Evolutionary conservation across 305 asterid species (phyloP), one percentile per base, ranked within the genome.

Genomic region (Rubia tinctorum): DNA sequence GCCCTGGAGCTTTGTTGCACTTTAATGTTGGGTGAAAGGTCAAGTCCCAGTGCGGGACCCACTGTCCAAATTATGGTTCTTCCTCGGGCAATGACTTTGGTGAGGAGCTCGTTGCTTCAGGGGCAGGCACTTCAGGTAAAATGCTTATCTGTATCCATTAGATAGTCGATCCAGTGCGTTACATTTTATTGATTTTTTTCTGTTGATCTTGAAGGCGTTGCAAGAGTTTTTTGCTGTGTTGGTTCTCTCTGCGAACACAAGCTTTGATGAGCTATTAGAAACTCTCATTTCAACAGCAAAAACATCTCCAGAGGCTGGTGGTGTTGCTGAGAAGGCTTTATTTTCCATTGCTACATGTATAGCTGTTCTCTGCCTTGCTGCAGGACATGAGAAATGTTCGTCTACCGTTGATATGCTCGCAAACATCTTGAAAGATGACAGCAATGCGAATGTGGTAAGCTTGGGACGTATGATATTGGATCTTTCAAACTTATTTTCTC

Each of bases 121-220:
- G 99, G 99, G 37, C 99, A 95, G 80, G 98, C 99, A 73, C 99
- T 95, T 82, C 81, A 88, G 98, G 99, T 95, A 95, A 74, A 60
- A 43, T 72, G 63, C 72, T 56, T 69, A 55, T 34, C 65, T 61
- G 63, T 68, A 55, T 69, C 59, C n/a, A 49, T 62, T 49, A 39
- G 60, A 13, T 69, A 51, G 74, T 77, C 40, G 40, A 73, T 71
- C 59, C 44, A 9, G 34, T 47, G 53, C 59, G 79, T 68, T 76
- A 40, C 73, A 73, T 76, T 65, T 25, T 39, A 14, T 49, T 76
- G 73, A 82, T 76, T 67, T 55, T 59, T 73, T 73, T 83, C 58
- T 78, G 68, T 83, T 77, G 77, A 76, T 76, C 77, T 69, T 69
- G 68, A 88, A 95, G 99, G 97, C 99, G 67, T 86, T 91, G 44